These are phyloP conservation scores for Monascus purpureus DNA, from an alignment of 495 filamentous ascomycete genomes.

Conservation along the genomic window DNA sequence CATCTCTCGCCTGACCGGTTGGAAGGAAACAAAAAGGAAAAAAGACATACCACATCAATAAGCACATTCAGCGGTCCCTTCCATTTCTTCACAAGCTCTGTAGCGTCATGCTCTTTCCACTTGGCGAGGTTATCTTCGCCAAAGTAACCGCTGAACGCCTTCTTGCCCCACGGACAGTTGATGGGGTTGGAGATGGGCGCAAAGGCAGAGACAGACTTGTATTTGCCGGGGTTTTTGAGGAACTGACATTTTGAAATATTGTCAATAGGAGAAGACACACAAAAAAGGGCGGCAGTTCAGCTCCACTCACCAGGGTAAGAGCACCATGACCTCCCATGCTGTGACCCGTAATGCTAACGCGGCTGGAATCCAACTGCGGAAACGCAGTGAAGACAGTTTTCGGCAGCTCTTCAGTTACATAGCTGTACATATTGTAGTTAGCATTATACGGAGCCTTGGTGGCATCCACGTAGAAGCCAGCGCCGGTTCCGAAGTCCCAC, in stretches of 20 bases:
- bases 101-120: conserved; percentile 88
- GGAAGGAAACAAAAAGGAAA: neutral
- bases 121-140: conserved; percentile 53
- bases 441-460: conserved; percentile 54
- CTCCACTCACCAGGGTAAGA: conserved; percentile 54
- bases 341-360: conserved; percentile 79
- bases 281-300: neutral
- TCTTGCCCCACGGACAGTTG: conserved; percentile 84
- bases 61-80: conserved; percentile 55
- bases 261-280: conserved; percentile 3
- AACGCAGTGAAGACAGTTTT: conserved; percentile 54
- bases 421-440: conserved; percentile 87
- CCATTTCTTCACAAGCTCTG: conserved; percentile 70
- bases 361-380: conserved; percentile 45
- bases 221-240: conserved; percentile 78
- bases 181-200: conserved; percentile 84
- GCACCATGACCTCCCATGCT: conserved; percentile 96
- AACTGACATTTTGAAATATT: too few relatives aligned
- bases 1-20: neutral
- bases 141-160: conserved; percentile 86
- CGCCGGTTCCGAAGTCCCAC: conserved; percentile 84
- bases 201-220: conserved; percentile 76
- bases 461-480: conserved; percentile 92
- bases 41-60: conserved; percentile 58
- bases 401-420: conserved; percentile 73